These are phyloP conservation scores for Skeletonema tropicum DNA, from an alignment of 108 stramenopile species.

Conservation along the genomic window DNA sequence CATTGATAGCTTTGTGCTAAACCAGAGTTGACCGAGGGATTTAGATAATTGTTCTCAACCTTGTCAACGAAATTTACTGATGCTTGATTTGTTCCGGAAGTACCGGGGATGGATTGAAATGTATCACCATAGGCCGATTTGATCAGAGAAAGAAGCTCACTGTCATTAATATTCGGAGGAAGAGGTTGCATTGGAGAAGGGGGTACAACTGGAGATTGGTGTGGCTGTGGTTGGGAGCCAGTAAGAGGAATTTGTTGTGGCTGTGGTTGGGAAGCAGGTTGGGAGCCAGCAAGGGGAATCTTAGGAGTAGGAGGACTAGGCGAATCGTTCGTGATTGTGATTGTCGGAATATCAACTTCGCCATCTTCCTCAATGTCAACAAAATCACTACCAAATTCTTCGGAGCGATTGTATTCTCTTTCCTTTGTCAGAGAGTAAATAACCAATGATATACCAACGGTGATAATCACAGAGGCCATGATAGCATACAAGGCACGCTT, in stretches of 20 bases:
- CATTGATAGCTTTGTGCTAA: slow-evolving; percentile 21
- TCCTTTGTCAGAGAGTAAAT: slow-evolving; percentile 14
- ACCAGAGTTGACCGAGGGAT: neutral
- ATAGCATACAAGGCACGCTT: slow-evolving; percentile 9
- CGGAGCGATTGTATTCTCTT: slow-evolving; percentile 4
- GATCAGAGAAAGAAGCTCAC: slow-evolving; percentile 17
- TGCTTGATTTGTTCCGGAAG: slow-evolving; percentile 17
- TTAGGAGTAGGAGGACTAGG: neutral
- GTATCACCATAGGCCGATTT: slow-evolving; percentile 10
- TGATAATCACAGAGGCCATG: slow-evolving; percentile 7
- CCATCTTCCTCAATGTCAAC: slow-evolving; percentile 12
- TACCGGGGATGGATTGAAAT: slow-evolving; percentile 17
- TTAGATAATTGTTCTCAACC: neutral
- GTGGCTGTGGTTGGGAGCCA: neutral
- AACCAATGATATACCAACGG: slow-evolving; percentile 9
- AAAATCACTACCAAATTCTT: neutral
- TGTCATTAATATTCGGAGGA: neutral
- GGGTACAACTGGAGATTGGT: slow-evolving; percentile 3
- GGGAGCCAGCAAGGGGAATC: neutral
- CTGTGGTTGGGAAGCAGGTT: neutral
- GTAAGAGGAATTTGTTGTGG: slow-evolving; percentile 1
- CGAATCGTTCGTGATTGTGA: neutral
- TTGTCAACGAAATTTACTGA: neutral
- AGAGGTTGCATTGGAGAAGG: neutral
- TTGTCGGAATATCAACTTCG: slow-evolving; percentile 4